Evolutionary conservation across 768 basidiomycete species (phyloP).

Genomic region (Hericium alpestre): DNA sequence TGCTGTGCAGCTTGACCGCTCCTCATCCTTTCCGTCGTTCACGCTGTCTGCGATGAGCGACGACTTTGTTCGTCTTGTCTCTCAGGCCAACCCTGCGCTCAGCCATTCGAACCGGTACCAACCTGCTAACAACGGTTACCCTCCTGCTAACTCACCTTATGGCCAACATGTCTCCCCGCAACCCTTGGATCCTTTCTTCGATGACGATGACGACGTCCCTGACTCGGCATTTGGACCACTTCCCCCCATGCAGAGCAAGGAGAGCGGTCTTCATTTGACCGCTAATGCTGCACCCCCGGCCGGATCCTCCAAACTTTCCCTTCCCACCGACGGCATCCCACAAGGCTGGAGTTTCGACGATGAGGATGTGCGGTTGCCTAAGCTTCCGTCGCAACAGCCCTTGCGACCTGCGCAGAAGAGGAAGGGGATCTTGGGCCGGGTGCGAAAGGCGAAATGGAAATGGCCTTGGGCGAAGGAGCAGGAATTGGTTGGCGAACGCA

Average conservation of each 20-base stretch:
- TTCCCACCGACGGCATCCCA: slow-evolving; percentile 35
- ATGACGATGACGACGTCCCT: slow-evolving; percentile 55
- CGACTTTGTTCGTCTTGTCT: slow-evolving; percentile 67
- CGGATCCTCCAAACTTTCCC: slow-evolving; percentile 37
- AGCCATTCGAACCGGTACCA: slow-evolving; percentile 32
- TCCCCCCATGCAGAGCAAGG: slow-evolving; percentile 32
- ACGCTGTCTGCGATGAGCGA: slow-evolving; percentile 39
- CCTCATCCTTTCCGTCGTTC: not conserved
- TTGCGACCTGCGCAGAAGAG: not conserved
- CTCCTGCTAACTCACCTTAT: slow-evolving; percentile 38
- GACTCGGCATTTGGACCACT: slow-evolving; percentile 57
- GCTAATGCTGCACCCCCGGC: slow-evolving; percentile 52
- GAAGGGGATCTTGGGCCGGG: slow-evolving; percentile 5
- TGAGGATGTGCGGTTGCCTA: slow-evolving; percentile 35
- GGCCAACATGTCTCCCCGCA: slow-evolving; percentile 25
- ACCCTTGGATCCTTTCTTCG: slow-evolving; percentile 79
- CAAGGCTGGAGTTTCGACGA: slow-evolving; percentile 73
- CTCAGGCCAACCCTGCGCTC: slow-evolving; percentile 58
- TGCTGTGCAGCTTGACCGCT: not conserved
- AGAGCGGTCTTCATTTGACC: slow-evolving; percentile 47
- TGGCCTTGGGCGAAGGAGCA: slow-evolving; percentile 79
- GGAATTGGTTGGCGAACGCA: slow-evolving; percentile 59
- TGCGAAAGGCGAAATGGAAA: slow-evolving; percentile 42
- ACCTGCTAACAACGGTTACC: slow-evolving; percentile 46
- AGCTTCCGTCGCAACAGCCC: not conserved